These are phyloP conservation scores for Boletus tylopilopsis DNA, from an alignment of 768 basidiomycete species.

Conservation along the genomic window DNA sequence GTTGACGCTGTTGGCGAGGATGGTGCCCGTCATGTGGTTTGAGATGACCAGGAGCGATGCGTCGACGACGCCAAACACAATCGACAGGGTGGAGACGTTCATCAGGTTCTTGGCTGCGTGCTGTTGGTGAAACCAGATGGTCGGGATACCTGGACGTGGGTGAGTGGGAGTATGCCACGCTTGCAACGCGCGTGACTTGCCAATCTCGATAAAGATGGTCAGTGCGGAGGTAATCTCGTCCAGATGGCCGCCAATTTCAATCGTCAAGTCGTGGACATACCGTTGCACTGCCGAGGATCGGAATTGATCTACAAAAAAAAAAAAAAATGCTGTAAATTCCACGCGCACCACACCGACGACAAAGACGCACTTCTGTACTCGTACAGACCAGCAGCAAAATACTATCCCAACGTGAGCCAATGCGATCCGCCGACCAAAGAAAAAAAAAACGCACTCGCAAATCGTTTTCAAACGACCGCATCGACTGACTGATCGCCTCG, in stretches of 20 bases:
- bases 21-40: constrained; percentile 25
- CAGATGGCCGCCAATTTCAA: constrained; percentile 49
- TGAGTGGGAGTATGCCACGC: neutral
- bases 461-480: constrained; percentile 45
- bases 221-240: constrained; percentile 46
- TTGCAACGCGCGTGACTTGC: constrained; percentile 25
- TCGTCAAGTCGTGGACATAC: constrained; percentile 45
- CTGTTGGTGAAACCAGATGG: constrained; percentile 50
- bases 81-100: constrained; percentile 51
- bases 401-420: constrained; percentile 28
- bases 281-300: constrained; percentile 47
- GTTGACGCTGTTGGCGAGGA: constrained; percentile 40
- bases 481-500: constrained; percentile 45
- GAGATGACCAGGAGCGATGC: constrained; percentile 47
- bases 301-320: constrained; percentile 53
- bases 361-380: constrained; percentile 39
- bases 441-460: constrained; percentile 34
- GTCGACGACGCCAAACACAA: constrained; percentile 50
- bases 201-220: constrained; percentile 49
- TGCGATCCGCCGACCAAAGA: neutral
- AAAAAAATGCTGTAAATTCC: neutral
- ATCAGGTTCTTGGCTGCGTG: constrained; percentile 45
- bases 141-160: constrained; percentile 42
- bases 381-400: constrained; percentile 46
- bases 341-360: neutral